Percentiles rank a stretch among this genome's conserved stretches.
phyloP scores from a whole-genome alignment of 768 basidiomycete species.

The Tulasnella calospora region DNA sequence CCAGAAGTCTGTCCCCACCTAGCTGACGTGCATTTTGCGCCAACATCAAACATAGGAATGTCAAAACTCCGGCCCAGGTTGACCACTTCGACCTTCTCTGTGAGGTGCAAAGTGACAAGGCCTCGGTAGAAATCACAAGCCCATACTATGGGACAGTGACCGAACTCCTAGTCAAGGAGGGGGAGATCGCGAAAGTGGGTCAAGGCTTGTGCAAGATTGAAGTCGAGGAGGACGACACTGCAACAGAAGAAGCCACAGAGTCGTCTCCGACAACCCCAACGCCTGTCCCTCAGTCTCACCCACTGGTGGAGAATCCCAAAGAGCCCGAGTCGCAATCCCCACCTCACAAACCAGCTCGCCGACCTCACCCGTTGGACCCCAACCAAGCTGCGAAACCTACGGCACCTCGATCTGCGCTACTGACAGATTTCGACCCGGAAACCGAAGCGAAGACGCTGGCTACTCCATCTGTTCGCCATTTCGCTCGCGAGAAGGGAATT shows the following conservation, averaged over 20 bases:
- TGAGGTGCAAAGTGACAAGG: constrained; percentile 88
- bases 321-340: neutral
- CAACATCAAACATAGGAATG: constrained; percentile 50
- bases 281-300: constrained; percentile 14
- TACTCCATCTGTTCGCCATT: constrained; percentile 71
- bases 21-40: constrained; percentile 7
- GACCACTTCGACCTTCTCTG: constrained; percentile 62
- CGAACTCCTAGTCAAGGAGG: constrained; percentile 70
- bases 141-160: constrained; percentile 74
- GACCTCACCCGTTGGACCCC: constrained; percentile 63
- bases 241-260: constrained; percentile 21
- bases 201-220: constrained; percentile 70
- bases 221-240: constrained; percentile 55
- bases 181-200: constrained; percentile 80
- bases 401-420: neutral
- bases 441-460: constrained; percentile 49
- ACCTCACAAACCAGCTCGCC: constrained; percentile 30
- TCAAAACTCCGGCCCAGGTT: constrained; percentile 49
- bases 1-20: neutral
- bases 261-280: constrained; percentile 30
- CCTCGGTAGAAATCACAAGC: constrained; percentile 84
- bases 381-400: constrained; percentile 31
- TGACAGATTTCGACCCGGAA: neutral
- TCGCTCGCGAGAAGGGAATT: constrained; percentile 60
- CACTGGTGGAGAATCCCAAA: constrained; percentile 14